Evolutionary conservation across 495 filamentous ascomycete genomes (phyloP).

Genomic region (Monascus purpureus): DNA sequence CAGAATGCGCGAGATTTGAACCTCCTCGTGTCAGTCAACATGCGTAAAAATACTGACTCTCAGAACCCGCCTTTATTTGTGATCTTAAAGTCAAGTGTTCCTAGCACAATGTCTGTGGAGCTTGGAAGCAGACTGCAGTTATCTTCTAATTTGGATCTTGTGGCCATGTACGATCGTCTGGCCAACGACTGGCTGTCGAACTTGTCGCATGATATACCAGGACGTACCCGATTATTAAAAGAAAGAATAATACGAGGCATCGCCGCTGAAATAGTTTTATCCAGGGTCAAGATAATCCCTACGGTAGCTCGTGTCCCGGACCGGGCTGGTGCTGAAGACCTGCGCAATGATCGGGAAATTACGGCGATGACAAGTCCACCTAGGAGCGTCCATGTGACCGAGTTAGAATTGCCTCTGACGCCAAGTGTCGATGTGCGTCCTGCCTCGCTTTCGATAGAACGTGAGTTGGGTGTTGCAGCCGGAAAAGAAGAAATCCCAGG

Average conservation of each 20-base stretch:
- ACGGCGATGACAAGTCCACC: background rate
- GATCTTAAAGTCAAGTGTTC: constrained; percentile 8
- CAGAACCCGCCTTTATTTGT: constrained; percentile 5
- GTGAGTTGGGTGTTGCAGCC: background rate
- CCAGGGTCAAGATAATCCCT: constrained; percentile 13
- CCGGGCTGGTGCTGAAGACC: background rate
- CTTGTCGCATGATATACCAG: constrained; percentile 20
- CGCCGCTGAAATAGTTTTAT: constrained; percentile 24
- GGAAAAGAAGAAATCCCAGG: no score
- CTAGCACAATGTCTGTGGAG: constrained; percentile 4
- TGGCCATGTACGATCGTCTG: constrained; percentile 24
- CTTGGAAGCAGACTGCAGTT: constrained; percentile 1
- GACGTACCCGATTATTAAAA: constrained; percentile 23
- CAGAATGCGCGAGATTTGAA: constrained; percentile 15
- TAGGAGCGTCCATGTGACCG: constrained; percentile 1
- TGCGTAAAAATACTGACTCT: constrained; percentile 1
- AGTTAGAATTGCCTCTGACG: constrained; percentile 4
- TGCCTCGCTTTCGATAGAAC: background rate
- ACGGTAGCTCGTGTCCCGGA: constrained; percentile 1
- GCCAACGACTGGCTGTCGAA: constrained; percentile 26
- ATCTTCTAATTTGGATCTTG: constrained; percentile 7
- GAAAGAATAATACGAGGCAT: constrained; percentile 27
- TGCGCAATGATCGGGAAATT: background rate
- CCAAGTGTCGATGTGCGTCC: background rate
- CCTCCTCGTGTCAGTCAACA: constrained; percentile 9